Base-by-base conservation (phyloP, 2,329 filamentous ascomycete genomes). In the Colletotrichum truncatum region DNA sequence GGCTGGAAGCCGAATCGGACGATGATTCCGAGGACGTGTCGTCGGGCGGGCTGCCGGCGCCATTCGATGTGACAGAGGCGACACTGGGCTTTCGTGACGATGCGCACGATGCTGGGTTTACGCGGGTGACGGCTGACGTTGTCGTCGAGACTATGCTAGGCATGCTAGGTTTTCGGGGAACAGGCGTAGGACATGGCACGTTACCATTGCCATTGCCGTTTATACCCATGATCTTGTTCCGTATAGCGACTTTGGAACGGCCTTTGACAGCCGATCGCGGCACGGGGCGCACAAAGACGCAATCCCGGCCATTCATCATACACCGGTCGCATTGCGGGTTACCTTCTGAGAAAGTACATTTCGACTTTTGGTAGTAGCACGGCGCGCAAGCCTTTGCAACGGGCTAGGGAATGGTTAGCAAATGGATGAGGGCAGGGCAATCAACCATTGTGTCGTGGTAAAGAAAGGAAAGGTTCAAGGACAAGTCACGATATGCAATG, bases 341-440 rank as follows among this genome's bases (percentile, higher is more conserved):
- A 16, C 62, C 62, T 32, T 66, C 66, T 4, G 56, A 45, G 52
- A 68, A 54, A 23, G 64, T 68, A 46, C 66, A 68, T 57, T 61
- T 60, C 30, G 66, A 66, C 21, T 68, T 68, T 21, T 68, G 66
- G 41, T 66, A 65, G 49, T 65, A 65, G 62, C 62, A 65, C 41
- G 62, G 62, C 56, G 62, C 62, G 62, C 62, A 65, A 34, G 62
- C 62, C 57, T 65, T 65, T 45, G 62, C 62, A 25, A 65, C 62
- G 36, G 62, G 62, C 62, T 65, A 28, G 30, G 12, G 12, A 5
- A 26, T 2, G 41, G 43, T 63, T 32, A 63, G 59, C 32, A 23
- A n/a, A n/a, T n/a, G 12, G 32, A 28, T 12, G 25, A 43, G 8
- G 10, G 14, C 52, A 18, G 16, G 16, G 32, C 12, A 6, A 6